Conservation (phyloP, 1,284 basidiomycete genomes). For the Ustanciosporium gigantosporum region DNA sequence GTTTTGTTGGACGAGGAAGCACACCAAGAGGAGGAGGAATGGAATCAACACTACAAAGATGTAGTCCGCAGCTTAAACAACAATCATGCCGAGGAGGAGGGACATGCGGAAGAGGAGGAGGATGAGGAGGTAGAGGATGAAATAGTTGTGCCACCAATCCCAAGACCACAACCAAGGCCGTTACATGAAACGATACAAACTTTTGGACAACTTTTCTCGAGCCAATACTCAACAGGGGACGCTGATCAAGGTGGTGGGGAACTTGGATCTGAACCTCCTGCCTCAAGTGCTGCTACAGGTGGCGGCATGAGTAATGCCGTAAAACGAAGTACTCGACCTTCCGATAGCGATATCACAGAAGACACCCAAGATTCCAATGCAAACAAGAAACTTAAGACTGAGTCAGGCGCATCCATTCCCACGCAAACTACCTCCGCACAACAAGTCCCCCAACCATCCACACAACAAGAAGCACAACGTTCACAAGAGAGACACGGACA, state of each 20-base stretch:
- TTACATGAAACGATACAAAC: conserved; percentile 28
- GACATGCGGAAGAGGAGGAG: no score
- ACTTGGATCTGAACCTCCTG: conserved; percentile 3
- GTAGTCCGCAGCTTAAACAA: conserved; percentile 2
- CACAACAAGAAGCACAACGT: not conserved
- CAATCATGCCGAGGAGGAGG: conserved; percentile 2
- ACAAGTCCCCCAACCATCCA: not conserved
- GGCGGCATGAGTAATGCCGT: not conserved
- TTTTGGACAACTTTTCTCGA: not conserved
- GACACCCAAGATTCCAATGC: not conserved
- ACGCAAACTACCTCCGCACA: not conserved
- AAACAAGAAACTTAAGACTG: not conserved
- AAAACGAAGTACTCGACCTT: not conserved
- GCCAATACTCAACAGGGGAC: no score
- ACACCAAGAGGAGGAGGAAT: conserved; percentile 62
- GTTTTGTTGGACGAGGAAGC: conserved; percentile 65
- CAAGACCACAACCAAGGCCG: conserved; percentile 37
- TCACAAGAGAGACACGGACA: no score
- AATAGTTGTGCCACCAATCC: conserved; percentile 38
- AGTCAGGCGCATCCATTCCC: not conserved
- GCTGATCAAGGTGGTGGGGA: no score
- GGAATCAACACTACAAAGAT: conserved; percentile 67
- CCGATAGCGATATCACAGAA: not conserved
- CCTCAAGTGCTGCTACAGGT: not conserved
- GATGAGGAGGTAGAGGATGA: no score